These are phyloP conservation scores for Myriosclerotinia duriaeana DNA, from an alignment of 2,329 filamentous ascomycete genomes.

Conservation along the genomic window DNA sequence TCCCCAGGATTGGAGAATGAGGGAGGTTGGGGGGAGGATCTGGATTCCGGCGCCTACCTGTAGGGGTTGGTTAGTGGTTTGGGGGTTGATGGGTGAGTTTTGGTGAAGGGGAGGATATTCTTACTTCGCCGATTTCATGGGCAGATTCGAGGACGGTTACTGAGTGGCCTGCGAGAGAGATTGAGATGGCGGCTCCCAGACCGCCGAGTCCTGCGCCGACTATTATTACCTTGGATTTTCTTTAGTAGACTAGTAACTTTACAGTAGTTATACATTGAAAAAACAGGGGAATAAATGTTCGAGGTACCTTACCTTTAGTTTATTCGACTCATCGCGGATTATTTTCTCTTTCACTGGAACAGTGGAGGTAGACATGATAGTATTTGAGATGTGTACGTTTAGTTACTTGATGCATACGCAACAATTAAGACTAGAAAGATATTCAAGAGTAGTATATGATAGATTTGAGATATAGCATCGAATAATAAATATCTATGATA, in stretches of 20 bases:
- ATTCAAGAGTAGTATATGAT: background rate
- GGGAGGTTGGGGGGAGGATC: conserved; percentile 35
- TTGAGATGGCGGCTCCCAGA: conserved; percentile 44
- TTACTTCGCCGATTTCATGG: conserved; percentile 45
- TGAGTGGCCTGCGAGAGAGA: conserved; percentile 39
- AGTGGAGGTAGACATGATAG: conserved; percentile 2
- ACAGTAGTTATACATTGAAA: background rate
- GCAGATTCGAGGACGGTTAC: conserved; percentile 47
- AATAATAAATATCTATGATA: background rate
- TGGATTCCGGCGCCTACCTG: conserved; percentile 42
- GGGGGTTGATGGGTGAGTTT: background rate
- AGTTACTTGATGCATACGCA: too few species aligned
- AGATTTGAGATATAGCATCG: background rate
- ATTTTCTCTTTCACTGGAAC: conserved; percentile 10
- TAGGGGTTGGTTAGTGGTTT: conserved; percentile 40
- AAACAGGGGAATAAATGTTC: background rate
- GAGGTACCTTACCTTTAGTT: conserved; percentile 28
- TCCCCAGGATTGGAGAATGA: conserved; percentile 35
- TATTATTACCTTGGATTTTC: conserved; percentile 44
- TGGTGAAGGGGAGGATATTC: conserved; percentile 22
- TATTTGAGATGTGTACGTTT: background rate
- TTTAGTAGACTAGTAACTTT: background rate
- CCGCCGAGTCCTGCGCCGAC: conserved; percentile 58
- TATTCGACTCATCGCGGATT: conserved; percentile 21
- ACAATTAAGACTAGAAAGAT: background rate